phyloP scores from a whole-genome alignment of 2,329 filamentous ascomycete species.

The Aureobasidium pullulans region DNA sequence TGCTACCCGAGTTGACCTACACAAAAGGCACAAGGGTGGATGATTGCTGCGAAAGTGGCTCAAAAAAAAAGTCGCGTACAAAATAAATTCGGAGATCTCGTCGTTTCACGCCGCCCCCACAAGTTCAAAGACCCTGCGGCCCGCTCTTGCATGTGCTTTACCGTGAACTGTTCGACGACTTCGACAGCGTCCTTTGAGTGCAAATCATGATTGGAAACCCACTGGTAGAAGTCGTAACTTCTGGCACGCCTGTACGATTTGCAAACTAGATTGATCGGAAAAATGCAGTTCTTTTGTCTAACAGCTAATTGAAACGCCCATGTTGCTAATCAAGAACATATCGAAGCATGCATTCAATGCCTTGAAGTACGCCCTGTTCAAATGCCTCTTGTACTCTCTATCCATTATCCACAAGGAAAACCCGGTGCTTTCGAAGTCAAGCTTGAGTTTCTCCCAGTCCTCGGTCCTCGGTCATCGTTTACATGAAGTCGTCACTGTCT shows the following conservation, averaged over 20 bases:
- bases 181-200: no score
- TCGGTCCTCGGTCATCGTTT: slow-evolving; percentile 29
- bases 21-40: neutral
- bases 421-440: neutral
- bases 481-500: slow-evolving; percentile 64
- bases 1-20: neutral
- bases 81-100: slow-evolving; percentile 1
- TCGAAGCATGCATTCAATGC: neutral
- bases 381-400: neutral
- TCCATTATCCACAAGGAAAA: slow-evolving; percentile 5
- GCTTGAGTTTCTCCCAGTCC: neutral
- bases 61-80: neutral
- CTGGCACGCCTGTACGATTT: no score
- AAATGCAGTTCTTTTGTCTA: neutral
- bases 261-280: no score
- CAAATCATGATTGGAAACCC: no score
- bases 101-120: slow-evolving; percentile 1
- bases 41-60: neutral
- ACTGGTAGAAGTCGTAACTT: no score
- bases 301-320: slow-evolving; percentile 2
- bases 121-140: neutral
- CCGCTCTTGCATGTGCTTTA: no score
- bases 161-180: no score
- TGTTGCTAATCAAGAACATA: neutral
- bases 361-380: slow-evolving; percentile 1